Conservation (phyloP, 2,329 filamentous ascomycete species). For the Bipolaris sorokiniana region DNA sequence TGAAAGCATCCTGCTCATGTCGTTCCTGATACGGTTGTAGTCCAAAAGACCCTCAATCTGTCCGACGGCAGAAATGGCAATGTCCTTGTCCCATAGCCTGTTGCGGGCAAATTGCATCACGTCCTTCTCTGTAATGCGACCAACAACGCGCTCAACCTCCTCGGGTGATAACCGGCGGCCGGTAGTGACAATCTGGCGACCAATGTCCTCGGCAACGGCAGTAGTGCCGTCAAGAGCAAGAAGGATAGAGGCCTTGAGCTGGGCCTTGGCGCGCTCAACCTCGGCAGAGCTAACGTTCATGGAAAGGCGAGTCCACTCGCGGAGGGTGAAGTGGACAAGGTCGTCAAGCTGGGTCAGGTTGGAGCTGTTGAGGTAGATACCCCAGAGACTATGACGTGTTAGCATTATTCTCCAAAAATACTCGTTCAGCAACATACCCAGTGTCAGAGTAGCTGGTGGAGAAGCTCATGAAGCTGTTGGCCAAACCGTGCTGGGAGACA, state of each 20-base stretch:
- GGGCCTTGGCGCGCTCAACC: slow-evolving; percentile 97
- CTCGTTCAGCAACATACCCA: slow-evolving; percentile 70
- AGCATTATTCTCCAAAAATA: slow-evolving; percentile 24
- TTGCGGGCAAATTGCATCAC: slow-evolving; percentile 95
- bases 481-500: slow-evolving; percentile 91
- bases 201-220: slow-evolving; percentile 96
- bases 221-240: slow-evolving; percentile 97
- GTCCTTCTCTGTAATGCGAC: slow-evolving; percentile 89
- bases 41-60: slow-evolving; percentile 83
- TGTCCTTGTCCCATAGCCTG: slow-evolving; percentile 97
- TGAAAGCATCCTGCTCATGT: slow-evolving; percentile 79
- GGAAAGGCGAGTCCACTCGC: slow-evolving; percentile 96
- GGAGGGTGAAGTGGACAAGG: slow-evolving; percentile 96
- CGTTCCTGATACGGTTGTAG: slow-evolving; percentile 79
- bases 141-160: slow-evolving; percentile 93
- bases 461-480: slow-evolving; percentile 99
- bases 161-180: slow-evolving; percentile 87
- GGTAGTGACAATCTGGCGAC: slow-evolving; percentile 96
- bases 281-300: slow-evolving; percentile 87
- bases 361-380: slow-evolving; percentile 97
- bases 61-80: slow-evolving; percentile 91
- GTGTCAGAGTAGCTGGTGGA: slow-evolving; percentile 99
- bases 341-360: slow-evolving; percentile 88
- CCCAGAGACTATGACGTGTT: slow-evolving; percentile 78
- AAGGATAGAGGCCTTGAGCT: slow-evolving; percentile 97